Percentiles rank a stretch among this genome's conserved stretches.
Conservation (phyloP, 2,329 filamentous ascomycete genomes). For the Zalaria obscura region DNA sequence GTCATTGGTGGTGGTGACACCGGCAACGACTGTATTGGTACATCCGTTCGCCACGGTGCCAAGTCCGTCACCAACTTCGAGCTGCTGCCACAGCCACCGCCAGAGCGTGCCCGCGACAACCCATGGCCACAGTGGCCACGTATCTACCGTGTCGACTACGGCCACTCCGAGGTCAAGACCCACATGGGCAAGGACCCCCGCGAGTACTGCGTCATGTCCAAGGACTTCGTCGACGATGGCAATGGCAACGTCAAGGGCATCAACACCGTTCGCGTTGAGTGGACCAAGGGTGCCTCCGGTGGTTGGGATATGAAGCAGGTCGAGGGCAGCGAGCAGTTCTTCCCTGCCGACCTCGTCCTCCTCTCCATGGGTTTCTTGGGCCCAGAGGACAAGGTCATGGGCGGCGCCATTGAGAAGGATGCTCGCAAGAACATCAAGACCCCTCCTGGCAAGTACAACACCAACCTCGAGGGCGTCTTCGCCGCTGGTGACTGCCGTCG, state of each 20-base stretch:
- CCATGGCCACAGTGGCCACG: constrained; percentile 98
- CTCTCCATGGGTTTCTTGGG: constrained; percentile 96
- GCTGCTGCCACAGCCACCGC: constrained; percentile 79
- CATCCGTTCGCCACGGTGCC: constrained; percentile 85
- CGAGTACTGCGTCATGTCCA: constrained; percentile 97
- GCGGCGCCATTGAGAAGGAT: constrained; percentile 82
- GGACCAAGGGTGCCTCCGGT: constrained; percentile 77
- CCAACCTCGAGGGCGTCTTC: constrained; percentile 78
- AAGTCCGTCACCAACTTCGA: constrained; percentile 97
- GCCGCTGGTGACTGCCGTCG: constrained; percentile 90
- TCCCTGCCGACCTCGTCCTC: constrained; percentile 87
- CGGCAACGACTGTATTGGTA: constrained; percentile 95
- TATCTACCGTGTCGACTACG: constrained; percentile 97
- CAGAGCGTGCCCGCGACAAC: constrained; percentile 84
- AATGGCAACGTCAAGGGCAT: constrained; percentile 83
- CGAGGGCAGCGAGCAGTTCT: constrained; percentile 86
- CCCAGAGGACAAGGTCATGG: constrained; percentile 76
- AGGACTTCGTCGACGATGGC: constrained; percentile 87
- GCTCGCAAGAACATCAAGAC: constrained; percentile 95
- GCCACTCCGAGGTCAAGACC: constrained; percentile 87
- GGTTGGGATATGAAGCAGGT: constrained; percentile 99
- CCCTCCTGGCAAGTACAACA: constrained; percentile 70
- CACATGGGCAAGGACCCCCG: constrained; percentile 93
- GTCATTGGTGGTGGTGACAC: constrained; percentile 97
- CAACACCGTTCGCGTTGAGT: constrained; percentile 89